Conservation (phyloP, 768 basidiomycete species). For the Amanita pseudoporphyria region DNA sequence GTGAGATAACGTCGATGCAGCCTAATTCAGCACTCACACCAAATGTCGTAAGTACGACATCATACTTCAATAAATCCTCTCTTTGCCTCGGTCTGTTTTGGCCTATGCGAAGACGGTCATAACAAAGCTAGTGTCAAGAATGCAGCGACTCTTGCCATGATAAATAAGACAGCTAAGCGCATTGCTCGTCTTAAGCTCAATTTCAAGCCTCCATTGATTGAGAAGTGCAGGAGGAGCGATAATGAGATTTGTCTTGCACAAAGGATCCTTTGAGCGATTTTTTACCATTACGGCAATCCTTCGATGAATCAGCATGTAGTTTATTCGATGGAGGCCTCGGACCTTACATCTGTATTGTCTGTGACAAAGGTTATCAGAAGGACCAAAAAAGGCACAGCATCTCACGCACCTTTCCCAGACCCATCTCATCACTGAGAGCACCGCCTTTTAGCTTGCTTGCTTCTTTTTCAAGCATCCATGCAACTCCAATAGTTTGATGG, state of each 20-base stretch:
- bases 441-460: constrained; percentile 32
- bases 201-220: constrained; percentile 56
- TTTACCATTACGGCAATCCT: constrained; percentile 53
- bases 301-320: not conserved
- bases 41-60: constrained; percentile 54
- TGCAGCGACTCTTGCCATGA: constrained; percentile 32
- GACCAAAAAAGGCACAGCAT: constrained; percentile 1
- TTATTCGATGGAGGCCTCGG: not conserved
- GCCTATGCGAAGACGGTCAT: constrained; percentile 20
- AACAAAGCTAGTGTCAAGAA: not conserved
- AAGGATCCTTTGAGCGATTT: constrained; percentile 40
- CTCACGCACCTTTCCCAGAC: constrained; percentile 45
- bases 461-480: constrained; percentile 53
- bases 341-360: constrained; percentile 42
- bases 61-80: constrained; percentile 43
- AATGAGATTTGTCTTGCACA: constrained; percentile 56
- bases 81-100: constrained; percentile 34
- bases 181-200: constrained; percentile 45
- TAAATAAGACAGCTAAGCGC: constrained; percentile 47
- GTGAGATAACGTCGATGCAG: not conserved
- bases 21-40: constrained; percentile 19
- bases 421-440: constrained; percentile 46
- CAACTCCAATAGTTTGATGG: constrained; percentile 54
- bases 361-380: constrained; percentile 1
- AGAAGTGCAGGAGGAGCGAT: constrained; percentile 58